Percentiles rank a stretch among this genome's conserved stretches.
These are phyloP conservation scores for Anastatica hierochuntica DNA, from an alignment of 345 rosid species.

Conservation along the genomic window DNA sequence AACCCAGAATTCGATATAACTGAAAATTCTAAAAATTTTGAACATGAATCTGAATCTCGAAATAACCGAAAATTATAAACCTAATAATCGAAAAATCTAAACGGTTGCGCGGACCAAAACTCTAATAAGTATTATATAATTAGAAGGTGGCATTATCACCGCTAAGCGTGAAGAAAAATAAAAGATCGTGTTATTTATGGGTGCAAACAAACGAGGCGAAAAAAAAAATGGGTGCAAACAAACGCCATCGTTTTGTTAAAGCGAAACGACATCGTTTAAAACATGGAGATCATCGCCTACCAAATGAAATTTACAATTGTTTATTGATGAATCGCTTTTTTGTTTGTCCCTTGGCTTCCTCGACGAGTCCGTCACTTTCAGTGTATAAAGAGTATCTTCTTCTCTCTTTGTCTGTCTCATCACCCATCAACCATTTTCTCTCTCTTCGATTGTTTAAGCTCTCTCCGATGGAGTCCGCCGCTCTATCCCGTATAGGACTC, in stretches of 20 bases:
- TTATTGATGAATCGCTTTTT: neutral
- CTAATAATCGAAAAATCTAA: too few species aligned
- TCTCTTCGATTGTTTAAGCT: neutral
- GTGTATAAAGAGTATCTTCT: neutral
- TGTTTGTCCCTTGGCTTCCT: constrained; percentile 42
- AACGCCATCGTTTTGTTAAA: too few species aligned
- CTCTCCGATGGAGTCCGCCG: constrained; percentile 47
- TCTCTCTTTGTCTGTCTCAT: neutral
- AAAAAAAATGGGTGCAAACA: too few species aligned
- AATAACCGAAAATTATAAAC: too few species aligned
- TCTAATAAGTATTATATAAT: too few species aligned
- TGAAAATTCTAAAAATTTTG: too few species aligned
- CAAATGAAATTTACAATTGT: neutral
- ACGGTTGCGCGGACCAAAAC: too few species aligned
- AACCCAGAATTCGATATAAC: too few species aligned
- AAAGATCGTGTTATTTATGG: too few species aligned
- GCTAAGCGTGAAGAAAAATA: neutral
- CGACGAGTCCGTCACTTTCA: constrained; percentile 60
- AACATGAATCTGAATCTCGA: too few species aligned
- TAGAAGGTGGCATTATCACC: neutral
- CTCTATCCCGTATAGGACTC: constrained; percentile 73
- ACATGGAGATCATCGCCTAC: constrained; percentile 26
- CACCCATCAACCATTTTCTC: neutral
- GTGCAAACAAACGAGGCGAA: too few species aligned
- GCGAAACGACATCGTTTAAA: neutral